phyloP scores from a whole-genome alignment of 257 asterid species.

The Solanum paucissectum region DNA sequence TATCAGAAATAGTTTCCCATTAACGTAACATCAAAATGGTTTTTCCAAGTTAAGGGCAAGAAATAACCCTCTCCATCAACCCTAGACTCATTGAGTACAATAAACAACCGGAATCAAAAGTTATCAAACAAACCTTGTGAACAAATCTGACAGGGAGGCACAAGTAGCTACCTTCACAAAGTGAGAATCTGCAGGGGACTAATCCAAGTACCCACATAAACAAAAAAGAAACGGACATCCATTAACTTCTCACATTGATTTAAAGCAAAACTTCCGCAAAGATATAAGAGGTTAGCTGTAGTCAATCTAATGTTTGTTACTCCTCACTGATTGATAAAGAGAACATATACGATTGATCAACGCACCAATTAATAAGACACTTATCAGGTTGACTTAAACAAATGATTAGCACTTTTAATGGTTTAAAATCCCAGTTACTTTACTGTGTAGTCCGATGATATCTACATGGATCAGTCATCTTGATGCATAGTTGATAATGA shows the following conservation, averaged over 20 bases:
- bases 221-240: neutral
- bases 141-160: conserved; percentile 72
- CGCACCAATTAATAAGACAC: neutral
- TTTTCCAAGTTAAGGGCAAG: neutral
- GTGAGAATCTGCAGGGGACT: conserved; percentile 53
- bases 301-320: neutral
- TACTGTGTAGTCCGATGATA: neutral
- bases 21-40: neutral
- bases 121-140: conserved; percentile 51
- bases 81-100: neutral
- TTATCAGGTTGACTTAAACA: neutral
- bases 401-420: neutral
- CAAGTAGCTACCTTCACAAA: conserved; percentile 77
- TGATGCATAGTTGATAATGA: neutral
- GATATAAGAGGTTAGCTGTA: neutral
- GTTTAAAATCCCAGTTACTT: neutral
- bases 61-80: neutral
- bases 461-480: neutral
- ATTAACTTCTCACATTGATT: neutral
- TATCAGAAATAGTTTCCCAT: neutral
- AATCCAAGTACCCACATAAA: neutral
- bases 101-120: neutral
- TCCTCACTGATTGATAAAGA: neutral
- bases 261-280: neutral
- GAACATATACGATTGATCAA: neutral